Conservation (phyloP, 2,329 filamentous ascomycete species). For the Lecanosticta acicola region DNA sequence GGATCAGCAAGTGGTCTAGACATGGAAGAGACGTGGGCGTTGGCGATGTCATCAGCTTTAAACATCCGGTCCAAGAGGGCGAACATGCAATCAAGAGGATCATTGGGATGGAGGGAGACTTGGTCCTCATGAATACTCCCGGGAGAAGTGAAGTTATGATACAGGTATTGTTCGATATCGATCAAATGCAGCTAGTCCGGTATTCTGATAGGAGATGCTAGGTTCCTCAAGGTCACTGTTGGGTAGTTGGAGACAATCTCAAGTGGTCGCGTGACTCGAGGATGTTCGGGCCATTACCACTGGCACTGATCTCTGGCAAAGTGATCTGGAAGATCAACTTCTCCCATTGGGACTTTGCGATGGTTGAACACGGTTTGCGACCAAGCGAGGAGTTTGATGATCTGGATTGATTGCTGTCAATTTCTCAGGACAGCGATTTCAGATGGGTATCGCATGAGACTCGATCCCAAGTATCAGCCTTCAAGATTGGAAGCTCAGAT, state of each 20-base stretch:
- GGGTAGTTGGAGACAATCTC: constrained; percentile 83
- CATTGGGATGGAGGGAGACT: constrained; percentile 55
- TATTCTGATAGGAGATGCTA: constrained; percentile 34
- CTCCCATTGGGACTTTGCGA: neutral
- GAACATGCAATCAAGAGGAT: constrained; percentile 70
- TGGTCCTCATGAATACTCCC: constrained; percentile 62
- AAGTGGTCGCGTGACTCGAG: constrained; percentile 80
- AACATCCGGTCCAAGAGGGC: constrained; percentile 59
- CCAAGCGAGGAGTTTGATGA: constrained; percentile 1
- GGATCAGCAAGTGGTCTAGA: constrained; percentile 63
- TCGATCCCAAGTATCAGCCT: too few relatives aligned
- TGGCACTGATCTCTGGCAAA: constrained; percentile 80
- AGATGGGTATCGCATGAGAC: too few relatives aligned
- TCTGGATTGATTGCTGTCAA: too few relatives aligned
- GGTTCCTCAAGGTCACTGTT: constrained; percentile 89
- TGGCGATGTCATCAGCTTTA: constrained; percentile 79
- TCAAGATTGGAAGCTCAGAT: too few relatives aligned
- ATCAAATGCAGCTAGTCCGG: neutral
- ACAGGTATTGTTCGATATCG: constrained; percentile 47
- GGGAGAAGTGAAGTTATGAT: constrained; percentile 50
- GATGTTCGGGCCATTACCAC: constrained; percentile 75
- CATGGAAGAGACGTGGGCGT: constrained; percentile 62
- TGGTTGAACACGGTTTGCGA: constrained; percentile 1
- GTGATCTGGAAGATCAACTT: constrained; percentile 37
- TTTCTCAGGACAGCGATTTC: too few relatives aligned